A percentile compares a stretch with the other conserved stretches of the same genome.
Conservation (phyloP, 83 land plant species). For the Isoetes engelmannii region DNA sequence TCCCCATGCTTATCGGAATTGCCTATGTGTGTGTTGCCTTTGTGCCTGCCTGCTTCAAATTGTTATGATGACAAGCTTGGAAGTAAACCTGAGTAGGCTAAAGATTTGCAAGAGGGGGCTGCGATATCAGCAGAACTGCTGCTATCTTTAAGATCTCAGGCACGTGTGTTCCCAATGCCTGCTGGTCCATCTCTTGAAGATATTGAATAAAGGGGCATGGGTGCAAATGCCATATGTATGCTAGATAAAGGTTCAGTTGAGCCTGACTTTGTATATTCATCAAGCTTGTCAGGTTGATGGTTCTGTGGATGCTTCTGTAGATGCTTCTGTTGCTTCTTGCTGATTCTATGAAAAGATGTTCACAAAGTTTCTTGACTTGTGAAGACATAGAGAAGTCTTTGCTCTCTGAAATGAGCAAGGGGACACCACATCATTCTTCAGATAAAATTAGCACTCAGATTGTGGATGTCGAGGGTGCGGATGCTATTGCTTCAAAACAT, state of each 20-base stretch:
- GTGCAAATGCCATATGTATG: neutral
- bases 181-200: slow-evolving; percentile 44
- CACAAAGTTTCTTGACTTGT: slow-evolving; percentile 49
- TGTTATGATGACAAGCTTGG: slow-evolving; percentile 3
- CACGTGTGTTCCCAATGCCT: slow-evolving; percentile 33
- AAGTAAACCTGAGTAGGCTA: slow-evolving; percentile 1
- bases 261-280: neutral
- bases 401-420: slow-evolving; percentile 38
- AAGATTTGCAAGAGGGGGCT: neutral
- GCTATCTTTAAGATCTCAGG: slow-evolving; percentile 8
- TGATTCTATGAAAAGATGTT: slow-evolving; percentile 10
- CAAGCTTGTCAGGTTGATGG: neutral
- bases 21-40: slow-evolving; percentile 3
- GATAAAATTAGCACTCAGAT: slow-evolving; percentile 11
- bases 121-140: neutral
- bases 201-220: slow-evolving; percentile 29
- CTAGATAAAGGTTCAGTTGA: neutral
- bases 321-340: no score
- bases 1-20: slow-evolving; percentile 17
- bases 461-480: slow-evolving; percentile 20
- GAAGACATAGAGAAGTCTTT: slow-evolving; percentile 71
- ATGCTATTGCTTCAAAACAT: slow-evolving; percentile 58
- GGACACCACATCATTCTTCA: slow-evolving; percentile 7
- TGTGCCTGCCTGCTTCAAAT: slow-evolving; percentile 3
- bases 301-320: neutral